phyloP scores from a whole-genome alignment of 352 stramenopile species.

The Thalassiosira mediterranea region DNA sequence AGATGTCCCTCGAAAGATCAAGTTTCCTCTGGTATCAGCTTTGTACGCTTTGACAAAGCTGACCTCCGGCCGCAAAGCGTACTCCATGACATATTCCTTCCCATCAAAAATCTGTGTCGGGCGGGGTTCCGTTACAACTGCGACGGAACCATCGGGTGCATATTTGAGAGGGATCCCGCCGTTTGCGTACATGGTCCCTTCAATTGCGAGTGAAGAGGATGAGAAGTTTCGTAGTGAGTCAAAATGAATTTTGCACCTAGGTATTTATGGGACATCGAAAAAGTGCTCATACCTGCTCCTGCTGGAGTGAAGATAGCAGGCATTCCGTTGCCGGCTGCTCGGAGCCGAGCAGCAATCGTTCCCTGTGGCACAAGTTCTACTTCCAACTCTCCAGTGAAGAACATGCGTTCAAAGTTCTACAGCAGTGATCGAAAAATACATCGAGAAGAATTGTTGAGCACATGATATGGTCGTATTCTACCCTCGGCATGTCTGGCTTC shows the following conservation, averaged over 20 bases:
- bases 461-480: too few species aligned
- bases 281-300: slow-evolving; percentile 90
- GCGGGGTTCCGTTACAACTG: slow-evolving; percentile 48
- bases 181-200: slow-evolving; percentile 81
- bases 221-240: too few species aligned
- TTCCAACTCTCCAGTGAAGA: slow-evolving; percentile 91
- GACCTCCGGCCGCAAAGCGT: slow-evolving; percentile 92
- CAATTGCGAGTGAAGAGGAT: too few species aligned
- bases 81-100: slow-evolving; percentile 95
- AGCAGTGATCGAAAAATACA: too few species aligned
- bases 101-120: slow-evolving; percentile 78
- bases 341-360: slow-evolving; percentile 92
- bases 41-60: slow-evolving; percentile 95
- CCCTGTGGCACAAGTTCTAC: slow-evolving; percentile 97
- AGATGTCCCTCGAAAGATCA: slow-evolving; percentile 94
- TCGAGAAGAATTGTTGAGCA: too few species aligned
- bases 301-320: slow-evolving; percentile 96
- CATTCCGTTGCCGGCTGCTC: slow-evolving; percentile 92
- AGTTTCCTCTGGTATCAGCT: slow-evolving; percentile 94
- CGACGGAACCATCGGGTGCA: slow-evolving; percentile 73
- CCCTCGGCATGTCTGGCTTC: too few species aligned
- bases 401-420: slow-evolving; percentile 82
- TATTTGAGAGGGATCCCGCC: slow-evolving; percentile 87
- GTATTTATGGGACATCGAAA: too few species aligned
- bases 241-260: too few species aligned